Percentiles rank a stretch among this genome's conserved stretches.
These are phyloP conservation scores for Dothideomycetes sp. DNA, from an alignment of 2,329 filamentous ascomycete species.

Conservation along the genomic window DNA sequence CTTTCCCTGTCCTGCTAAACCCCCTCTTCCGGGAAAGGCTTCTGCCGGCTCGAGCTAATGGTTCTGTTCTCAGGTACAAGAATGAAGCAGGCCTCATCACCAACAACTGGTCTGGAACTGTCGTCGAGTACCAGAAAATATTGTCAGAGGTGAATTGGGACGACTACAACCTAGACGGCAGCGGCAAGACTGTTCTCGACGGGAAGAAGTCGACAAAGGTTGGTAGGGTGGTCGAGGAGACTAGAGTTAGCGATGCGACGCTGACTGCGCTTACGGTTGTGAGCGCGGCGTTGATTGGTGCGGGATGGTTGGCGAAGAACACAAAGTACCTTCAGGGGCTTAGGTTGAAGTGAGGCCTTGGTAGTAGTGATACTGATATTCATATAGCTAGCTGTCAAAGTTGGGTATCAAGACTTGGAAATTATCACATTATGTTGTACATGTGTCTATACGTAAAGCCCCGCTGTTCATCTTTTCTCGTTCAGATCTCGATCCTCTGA, in stretches of 20 bases:
- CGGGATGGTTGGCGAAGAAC: conserved; percentile 17
- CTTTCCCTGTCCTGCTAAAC: no score
- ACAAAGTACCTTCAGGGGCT: conserved; percentile 6
- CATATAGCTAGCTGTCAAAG: no score
- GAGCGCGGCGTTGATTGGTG: conserved; percentile 25
- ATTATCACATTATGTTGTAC: no score
- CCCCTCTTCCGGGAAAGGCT: no score
- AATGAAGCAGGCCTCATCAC: conserved; percentile 42
- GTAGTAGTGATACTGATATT: no score
- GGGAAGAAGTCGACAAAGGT: conserved; percentile 25
- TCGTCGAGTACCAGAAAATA: conserved; percentile 43
- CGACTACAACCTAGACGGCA: conserved; percentile 31
- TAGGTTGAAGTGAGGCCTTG: not conserved
- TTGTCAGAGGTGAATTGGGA: conserved; percentile 31
- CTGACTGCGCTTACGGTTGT: conserved; percentile 25
- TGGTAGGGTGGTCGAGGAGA: conserved; percentile 35
- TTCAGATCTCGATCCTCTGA: no score
- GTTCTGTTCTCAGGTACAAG: conserved; percentile 32
- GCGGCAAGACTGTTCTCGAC: conserved; percentile 20
- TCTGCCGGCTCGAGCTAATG: no score
- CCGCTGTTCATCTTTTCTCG: no score
- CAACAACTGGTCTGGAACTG: conserved; percentile 45
- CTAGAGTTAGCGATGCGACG: conserved; percentile 26
- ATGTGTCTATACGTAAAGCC: no score
- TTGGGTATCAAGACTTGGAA: no score